Evolutionary conservation across 2,329 filamentous ascomycete genomes (phyloP).

Genomic region (Rasamsonia emersonii): DNA sequence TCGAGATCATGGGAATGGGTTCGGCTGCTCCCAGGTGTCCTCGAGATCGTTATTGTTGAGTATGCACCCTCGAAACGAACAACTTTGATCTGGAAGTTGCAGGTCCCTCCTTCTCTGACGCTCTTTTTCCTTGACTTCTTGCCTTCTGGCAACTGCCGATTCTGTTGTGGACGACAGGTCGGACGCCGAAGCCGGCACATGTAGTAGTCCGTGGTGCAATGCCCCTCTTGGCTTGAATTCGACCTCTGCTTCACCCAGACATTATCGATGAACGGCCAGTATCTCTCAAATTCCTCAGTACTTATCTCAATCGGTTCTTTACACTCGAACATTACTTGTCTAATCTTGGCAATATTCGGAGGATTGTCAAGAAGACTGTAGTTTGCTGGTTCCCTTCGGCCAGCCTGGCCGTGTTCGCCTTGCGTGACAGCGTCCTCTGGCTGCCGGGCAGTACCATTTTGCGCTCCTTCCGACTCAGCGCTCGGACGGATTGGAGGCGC

Average conservation of each 20-base stretch:
- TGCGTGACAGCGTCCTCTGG: too few relatives aligned
- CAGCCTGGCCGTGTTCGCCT: too few relatives aligned
- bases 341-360: conserved; percentile 34
- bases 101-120: conserved; percentile 37
- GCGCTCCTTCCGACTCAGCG: too few relatives aligned
- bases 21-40: conserved; percentile 31
- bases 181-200: conserved; percentile 37
- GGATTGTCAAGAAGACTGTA: conserved; percentile 34
- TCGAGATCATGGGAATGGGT: conserved; percentile 40
- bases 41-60: conserved; percentile 34
- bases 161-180: conserved; percentile 31
- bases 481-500: too few relatives aligned
- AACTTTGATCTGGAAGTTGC: conserved; percentile 41
- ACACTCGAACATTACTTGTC: conserved; percentile 37
- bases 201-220: conserved; percentile 39
- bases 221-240: conserved; percentile 33
- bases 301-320: conserved; percentile 39
- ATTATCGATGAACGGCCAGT: conserved; percentile 43
- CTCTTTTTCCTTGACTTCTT: conserved; percentile 38
- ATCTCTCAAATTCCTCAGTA: conserved; percentile 37
- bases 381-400: conserved; percentile 6
- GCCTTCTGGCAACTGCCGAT: conserved; percentile 35
- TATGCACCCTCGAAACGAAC: conserved; percentile 36
- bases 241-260: conserved; percentile 42
- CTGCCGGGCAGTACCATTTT: not conserved